Evolutionary conservation across 257 asterid genomes (phyloP).

Genomic region (Echites panduratus): DNA sequence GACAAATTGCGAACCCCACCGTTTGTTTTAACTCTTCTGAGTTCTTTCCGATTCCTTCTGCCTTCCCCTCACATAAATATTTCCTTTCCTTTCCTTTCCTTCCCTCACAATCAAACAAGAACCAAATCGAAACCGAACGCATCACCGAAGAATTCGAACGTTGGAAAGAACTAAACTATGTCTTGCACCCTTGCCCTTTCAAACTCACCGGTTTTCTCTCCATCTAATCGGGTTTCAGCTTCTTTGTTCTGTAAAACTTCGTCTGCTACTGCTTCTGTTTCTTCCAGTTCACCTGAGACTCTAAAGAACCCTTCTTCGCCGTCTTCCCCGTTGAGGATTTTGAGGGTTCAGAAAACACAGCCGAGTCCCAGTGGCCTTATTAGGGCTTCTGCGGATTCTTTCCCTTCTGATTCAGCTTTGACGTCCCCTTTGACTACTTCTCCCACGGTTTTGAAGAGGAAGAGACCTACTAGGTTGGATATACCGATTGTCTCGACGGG

Average conservation of each 20-base stretch:
- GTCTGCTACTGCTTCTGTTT: conserved; percentile 16
- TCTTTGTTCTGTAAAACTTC: conserved; percentile 26
- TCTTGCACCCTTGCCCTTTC: conserved; percentile 50
- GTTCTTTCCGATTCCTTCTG: too few species aligned
- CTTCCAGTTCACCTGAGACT: conserved; percentile 28
- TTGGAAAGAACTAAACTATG: conserved; percentile 21
- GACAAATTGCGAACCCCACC: neutral
- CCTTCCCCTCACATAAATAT: conserved; percentile 12
- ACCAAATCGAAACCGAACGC: neutral
- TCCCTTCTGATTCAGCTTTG: conserved; percentile 26
- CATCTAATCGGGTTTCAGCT: conserved; percentile 24
- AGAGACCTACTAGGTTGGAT: conserved; percentile 37
- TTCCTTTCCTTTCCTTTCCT: too few species aligned
- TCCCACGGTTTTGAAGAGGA: conserved; percentile 27
- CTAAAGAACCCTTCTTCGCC: conserved; percentile 30
- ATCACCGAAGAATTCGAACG: conserved; percentile 20
- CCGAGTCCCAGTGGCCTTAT: conserved; percentile 40
- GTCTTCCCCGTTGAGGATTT: conserved; percentile 47
- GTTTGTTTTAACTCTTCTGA: too few species aligned
- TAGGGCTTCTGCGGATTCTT: conserved; percentile 29
- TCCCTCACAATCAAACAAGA: neutral
- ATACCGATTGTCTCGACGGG: conserved; percentile 26
- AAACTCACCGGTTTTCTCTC: conserved; percentile 56
- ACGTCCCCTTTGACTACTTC: conserved; percentile 15
- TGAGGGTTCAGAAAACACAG: conserved; percentile 47